Percentiles rank a stretch among this genome's conserved stretches.
Evolutionary conservation across 306 rosid genomes (phyloP).

Genomic region (Glycine latifolia): DNA sequence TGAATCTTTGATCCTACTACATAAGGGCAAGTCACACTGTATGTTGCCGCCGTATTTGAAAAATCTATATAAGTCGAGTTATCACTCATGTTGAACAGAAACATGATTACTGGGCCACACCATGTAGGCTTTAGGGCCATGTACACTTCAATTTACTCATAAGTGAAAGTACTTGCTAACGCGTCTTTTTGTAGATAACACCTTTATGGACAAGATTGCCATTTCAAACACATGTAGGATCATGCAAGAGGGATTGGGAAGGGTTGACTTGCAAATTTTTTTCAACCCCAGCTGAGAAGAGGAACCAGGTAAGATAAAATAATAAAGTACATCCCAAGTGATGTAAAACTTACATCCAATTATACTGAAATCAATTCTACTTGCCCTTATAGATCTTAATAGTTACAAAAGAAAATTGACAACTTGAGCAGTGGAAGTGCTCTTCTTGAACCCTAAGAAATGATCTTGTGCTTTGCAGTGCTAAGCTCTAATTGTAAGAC

Average conservation of each 20-base stretch:
- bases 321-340: too few relatives aligned
- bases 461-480: too few relatives aligned
- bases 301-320: too few relatives aligned
- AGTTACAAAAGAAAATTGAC: too few relatives aligned
- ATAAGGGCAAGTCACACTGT: neutral
- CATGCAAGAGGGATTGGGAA: neutral
- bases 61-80: neutral
- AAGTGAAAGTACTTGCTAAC: neutral
- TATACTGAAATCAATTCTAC: too few relatives aligned
- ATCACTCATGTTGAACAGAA: neutral
- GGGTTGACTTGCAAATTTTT: conserved; percentile 19
- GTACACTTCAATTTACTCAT: neutral
- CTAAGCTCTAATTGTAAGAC: too few relatives aligned
- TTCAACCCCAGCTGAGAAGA: neutral
- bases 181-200: conserved; percentile 1
- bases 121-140: too few relatives aligned
- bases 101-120: neutral
- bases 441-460: too few relatives aligned
- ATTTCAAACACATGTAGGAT: neutral
- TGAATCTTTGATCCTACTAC: neutral
- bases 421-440: too few relatives aligned
- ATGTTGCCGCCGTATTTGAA: conserved; percentile 18
- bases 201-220: conserved; percentile 28
- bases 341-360: too few relatives aligned
- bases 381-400: too few relatives aligned